A percentile compares a stretch with the other conserved stretches of the same genome.
Evolutionary conservation across 169 alveolate genomes (phyloP).

Genomic region (Plasmodium ovale): DNA sequence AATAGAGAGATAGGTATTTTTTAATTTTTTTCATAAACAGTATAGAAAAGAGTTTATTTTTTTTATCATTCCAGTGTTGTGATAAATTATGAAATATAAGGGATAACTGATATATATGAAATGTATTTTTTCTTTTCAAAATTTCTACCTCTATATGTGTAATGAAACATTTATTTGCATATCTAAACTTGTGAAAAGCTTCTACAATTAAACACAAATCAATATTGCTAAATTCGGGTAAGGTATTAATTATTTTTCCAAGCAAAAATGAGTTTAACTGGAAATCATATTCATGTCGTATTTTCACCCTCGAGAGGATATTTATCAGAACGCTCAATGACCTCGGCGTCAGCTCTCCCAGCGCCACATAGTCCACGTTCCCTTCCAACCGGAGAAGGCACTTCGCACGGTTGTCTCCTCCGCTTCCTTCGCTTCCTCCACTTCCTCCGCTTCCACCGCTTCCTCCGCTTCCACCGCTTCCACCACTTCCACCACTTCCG

Average conservation of each 20-base stretch:
- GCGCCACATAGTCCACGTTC: conserved; percentile 1
- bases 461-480: neutral
- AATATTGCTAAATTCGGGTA: conserved; percentile 35
- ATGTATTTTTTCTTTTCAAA: conserved; percentile 27
- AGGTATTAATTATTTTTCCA: conserved; percentile 5
- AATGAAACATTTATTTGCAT: neutral
- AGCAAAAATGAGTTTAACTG: conserved; percentile 14
- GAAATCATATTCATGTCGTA: neutral
- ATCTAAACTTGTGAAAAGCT: neutral
- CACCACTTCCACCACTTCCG: neutral
- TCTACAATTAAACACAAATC: conserved; percentile 43
- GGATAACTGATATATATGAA: conserved; percentile 38
- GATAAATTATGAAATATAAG: conserved; percentile 33
- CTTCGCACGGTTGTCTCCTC: neutral
- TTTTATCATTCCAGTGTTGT: conserved; percentile 17
- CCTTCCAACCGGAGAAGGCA: neutral
- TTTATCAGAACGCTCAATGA: conserved; percentile 30
- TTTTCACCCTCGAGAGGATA: conserved; percentile 17
- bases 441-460: neutral
- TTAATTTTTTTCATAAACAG: conserved; percentile 35
- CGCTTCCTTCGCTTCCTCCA: neutral
- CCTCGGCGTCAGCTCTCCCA: conserved; percentile 33
- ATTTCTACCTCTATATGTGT: conserved; percentile 46
- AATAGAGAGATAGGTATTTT: conserved; percentile 27
- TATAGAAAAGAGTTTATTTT: neutral